phyloP scores from a whole-genome alignment of 2,329 filamentous ascomycete species.

The Talaromyces sp. region DNA sequence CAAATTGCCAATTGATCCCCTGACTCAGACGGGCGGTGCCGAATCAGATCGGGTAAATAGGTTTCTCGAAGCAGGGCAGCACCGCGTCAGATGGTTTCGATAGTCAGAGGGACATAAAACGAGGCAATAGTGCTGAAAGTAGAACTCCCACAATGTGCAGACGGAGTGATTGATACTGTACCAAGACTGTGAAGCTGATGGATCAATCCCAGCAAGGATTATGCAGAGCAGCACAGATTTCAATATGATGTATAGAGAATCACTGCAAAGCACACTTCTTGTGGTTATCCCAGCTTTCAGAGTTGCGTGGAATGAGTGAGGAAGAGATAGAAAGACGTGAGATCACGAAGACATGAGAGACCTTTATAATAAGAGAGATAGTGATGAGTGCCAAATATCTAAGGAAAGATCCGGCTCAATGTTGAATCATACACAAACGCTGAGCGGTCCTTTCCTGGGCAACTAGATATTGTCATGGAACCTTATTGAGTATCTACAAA shows the following conservation, averaged over 20 bases:
- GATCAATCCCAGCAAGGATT: background rate
- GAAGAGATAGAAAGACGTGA: background rate
- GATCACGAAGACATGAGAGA: background rate
- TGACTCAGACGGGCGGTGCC: background rate
- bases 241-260: background rate
- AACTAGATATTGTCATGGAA: background rate
- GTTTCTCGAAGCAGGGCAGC: background rate
- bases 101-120: background rate
- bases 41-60: background rate
- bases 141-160: background rate
- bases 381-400: background rate
- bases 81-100: background rate
- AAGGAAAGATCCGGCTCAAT: background rate
- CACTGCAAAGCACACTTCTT: background rate
- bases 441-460: background rate
- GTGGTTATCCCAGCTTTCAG: constrained; percentile 3
- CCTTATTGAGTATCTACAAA: background rate
- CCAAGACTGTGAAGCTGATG: background rate
- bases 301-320: background rate
- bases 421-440: background rate
- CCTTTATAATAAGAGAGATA: background rate
- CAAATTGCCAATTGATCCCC: background rate
- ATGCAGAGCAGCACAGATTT: background rate
- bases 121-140: background rate
- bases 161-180: background rate